These are phyloP conservation scores for Rhodotorula sp. DNA, from an alignment of 1,284 basidiomycete species.

Conservation along the genomic window DNA sequence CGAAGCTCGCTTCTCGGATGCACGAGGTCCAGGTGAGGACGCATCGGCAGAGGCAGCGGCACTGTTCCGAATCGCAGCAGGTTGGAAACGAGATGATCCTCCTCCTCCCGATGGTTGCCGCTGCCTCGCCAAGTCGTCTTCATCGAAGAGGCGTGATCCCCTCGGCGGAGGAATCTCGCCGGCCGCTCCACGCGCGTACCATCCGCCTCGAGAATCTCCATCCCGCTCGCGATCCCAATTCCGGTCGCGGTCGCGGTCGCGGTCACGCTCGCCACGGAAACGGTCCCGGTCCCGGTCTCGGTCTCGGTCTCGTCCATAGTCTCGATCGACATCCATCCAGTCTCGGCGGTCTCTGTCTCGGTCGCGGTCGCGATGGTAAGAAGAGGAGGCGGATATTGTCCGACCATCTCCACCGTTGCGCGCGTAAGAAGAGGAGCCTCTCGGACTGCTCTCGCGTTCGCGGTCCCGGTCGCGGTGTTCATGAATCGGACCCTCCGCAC, in stretches of 20 bases:
- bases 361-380: too few relatives aligned
- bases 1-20: neutral
- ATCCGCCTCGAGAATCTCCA: slow-evolving; percentile 1
- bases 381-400: too few relatives aligned
- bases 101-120: too few relatives aligned
- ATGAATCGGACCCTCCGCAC: too few relatives aligned
- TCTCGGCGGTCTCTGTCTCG: neutral
- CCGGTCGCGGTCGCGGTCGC: neutral
- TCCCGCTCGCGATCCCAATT: slow-evolving; percentile 4
- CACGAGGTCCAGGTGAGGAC: neutral
- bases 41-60: neutral
- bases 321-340: neutral
- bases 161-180: slow-evolving; percentile 20
- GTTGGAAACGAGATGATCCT: neutral
- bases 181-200: neutral
- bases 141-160: neutral
- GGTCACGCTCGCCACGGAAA: neutral
- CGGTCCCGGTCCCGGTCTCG: neutral
- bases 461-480: too few relatives aligned
- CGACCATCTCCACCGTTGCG: neutral
- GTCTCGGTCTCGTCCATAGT: neutral
- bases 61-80: neutral
- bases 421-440: neutral
- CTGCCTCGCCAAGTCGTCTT: slow-evolving; percentile 5
- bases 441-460: too few relatives aligned